Conservation (phyloP, 179 eudicot species). For the Corrigiola litoralis region DNA sequence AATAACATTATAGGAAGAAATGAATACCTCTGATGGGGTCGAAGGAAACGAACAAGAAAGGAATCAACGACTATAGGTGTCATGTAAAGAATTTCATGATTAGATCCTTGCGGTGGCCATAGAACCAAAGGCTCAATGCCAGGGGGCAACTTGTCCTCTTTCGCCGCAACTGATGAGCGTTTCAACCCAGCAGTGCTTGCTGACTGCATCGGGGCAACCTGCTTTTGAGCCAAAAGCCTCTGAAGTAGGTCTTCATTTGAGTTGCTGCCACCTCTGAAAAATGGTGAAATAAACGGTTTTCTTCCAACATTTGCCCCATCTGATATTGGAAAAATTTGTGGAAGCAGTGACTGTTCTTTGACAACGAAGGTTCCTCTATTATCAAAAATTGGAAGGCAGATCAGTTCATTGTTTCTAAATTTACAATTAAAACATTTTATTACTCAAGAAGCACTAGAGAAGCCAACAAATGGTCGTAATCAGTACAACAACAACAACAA, state of each 20-base stretch:
- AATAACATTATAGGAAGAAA: background rate
- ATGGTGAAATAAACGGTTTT: slow-evolving; percentile 83
- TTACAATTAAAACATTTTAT: too few species aligned
- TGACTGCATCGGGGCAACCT: slow-evolving; percentile 92
- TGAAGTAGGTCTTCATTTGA: slow-evolving; percentile 53
- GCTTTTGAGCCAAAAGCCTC: slow-evolving; percentile 80
- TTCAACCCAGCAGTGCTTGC: slow-evolving; percentile 39
- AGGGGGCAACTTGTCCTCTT: slow-evolving; percentile 65
- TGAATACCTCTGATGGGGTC: slow-evolving; percentile 94
- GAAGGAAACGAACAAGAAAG: slow-evolving; percentile 80
- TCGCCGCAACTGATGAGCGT: slow-evolving; percentile 29
- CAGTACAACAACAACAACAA: too few species aligned
- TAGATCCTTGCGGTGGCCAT: slow-evolving; percentile 74
- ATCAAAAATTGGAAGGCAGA: too few species aligned
- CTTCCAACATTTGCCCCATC: slow-evolving; percentile 61
- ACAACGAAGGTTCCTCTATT: slow-evolving; percentile 76
- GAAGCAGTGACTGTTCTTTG: slow-evolving; percentile 75
- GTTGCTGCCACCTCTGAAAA: slow-evolving; percentile 42
- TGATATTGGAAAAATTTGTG: slow-evolving; percentile 73
- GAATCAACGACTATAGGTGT: slow-evolving; percentile 61
- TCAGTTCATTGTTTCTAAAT: too few species aligned
- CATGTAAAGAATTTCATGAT: slow-evolving; percentile 27
- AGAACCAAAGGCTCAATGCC: slow-evolving; percentile 81
- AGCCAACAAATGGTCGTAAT: too few species aligned
- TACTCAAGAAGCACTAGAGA: too few species aligned